Evolutionary conservation across 2,329 filamentous ascomycete species (phyloP), one percentile per base, ranked within the genome.

Genomic region (Phoma herbarum): DNA sequence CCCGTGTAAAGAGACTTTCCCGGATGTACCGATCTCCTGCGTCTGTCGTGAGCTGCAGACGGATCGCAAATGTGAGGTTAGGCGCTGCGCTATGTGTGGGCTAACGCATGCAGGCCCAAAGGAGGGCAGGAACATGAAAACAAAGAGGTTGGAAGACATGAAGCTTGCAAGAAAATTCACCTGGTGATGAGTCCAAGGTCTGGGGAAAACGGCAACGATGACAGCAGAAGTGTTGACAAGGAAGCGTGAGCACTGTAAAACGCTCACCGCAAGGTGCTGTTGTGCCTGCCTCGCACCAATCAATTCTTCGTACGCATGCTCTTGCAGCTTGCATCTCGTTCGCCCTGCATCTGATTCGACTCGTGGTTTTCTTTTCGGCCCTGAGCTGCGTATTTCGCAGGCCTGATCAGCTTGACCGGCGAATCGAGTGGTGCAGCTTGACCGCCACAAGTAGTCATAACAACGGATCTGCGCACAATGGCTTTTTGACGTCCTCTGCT

Each of bases 61-160:
- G 56, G 56, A 59, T 59, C 31, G 67, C 39, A 52, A 59, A 42
- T 51, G 62, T 57, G 52, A 57, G 37, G 50, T 51, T 61, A 62
- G 52, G 31, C 45, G 50, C 62, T 62, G 61, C 61, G 62, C 53
- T 64, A 60, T 39, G 61, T 51, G 35, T 62, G 43, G 60, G 48
- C 68, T 67, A 72, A 70, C 69, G 66, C 66, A 67, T 59, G 69
- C 68, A 64, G 61, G 65, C 68, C 65, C 64, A 61, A 69, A 62
- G 60, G 59, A 61, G 60, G 62, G 58, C 58, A 49, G 46, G 31
- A 37, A 29, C 22, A 35, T 56, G 46, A 50, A 57, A 41, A 50
- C 28, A 28, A 39, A 54, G 41, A 35, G 56, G 56, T 28, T 29
- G 44, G n/a, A 54, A 51, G 14, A n/a, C 2, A 12, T 20, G 8